Evolutionary conservation across 345 rosid species (phyloP).

Genomic region (Citrus cavaleriei): DNA sequence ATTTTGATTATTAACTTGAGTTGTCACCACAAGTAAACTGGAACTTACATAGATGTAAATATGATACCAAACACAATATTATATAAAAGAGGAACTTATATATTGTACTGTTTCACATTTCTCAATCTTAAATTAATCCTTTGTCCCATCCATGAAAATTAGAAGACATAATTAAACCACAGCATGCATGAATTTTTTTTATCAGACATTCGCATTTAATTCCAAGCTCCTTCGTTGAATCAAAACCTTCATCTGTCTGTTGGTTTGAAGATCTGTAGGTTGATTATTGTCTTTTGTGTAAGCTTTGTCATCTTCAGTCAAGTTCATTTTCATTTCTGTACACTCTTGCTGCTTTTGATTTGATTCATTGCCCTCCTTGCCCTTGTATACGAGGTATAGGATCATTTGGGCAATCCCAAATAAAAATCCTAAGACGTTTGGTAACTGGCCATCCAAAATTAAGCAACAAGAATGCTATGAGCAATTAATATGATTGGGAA

Average conservation of each 20-base stretch:
- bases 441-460: slow-evolving; percentile 35
- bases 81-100: background rate
- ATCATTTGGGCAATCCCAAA: slow-evolving; percentile 71
- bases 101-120: background rate
- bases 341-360: slow-evolving; percentile 2
- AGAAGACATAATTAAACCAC: too few species aligned
- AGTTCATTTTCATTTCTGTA: background rate
- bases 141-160: too few species aligned
- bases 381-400: slow-evolving; percentile 57
- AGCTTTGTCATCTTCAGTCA: background rate
- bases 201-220: background rate
- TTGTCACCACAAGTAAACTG: background rate
- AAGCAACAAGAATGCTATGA: background rate
- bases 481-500: background rate
- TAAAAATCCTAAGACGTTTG: slow-evolving; percentile 48
- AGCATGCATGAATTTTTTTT: too few species aligned
- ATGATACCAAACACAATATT: background rate
- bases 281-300: background rate
- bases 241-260: background rate
- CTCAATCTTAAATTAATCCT: background rate
- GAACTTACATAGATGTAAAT: background rate
- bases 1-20: background rate
- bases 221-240: background rate
- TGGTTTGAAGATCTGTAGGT: background rate
- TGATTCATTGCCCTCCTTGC: slow-evolving; percentile 16